These are phyloP conservation scores for Anthoceros angustus DNA, from an alignment of 225 moss, liverwort and hornwort species.

Conservation along the genomic window DNA sequence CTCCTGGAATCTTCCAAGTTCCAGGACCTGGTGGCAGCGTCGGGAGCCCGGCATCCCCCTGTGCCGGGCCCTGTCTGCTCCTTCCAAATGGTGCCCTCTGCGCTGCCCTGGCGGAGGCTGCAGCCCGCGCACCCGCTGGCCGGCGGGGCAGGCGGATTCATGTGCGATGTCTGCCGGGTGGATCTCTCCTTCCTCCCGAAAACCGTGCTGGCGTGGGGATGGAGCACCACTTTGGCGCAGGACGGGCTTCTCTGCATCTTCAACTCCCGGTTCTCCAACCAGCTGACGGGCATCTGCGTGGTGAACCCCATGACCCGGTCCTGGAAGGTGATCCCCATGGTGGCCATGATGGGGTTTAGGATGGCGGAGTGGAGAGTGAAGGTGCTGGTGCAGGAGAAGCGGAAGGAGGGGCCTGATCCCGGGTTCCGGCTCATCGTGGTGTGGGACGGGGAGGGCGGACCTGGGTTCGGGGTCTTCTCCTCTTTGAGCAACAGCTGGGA, in stretches of 20 bases:
- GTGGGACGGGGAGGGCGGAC: neutral
- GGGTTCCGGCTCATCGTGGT: neutral
- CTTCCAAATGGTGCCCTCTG: neutral
- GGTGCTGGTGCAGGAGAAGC: neutral
- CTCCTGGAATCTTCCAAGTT: neutral
- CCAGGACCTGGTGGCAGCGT: neutral
- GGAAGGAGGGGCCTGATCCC: no score
- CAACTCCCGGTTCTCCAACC: neutral
- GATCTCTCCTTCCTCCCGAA: neutral
- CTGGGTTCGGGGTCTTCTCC: neutral
- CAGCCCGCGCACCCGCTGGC: neutral
- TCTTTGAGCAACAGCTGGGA: neutral
- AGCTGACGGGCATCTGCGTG: neutral
- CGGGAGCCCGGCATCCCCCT: neutral
- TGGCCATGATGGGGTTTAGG: neutral
- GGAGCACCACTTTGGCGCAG: neutral
- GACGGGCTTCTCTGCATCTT: neutral
- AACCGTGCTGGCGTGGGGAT: neutral
- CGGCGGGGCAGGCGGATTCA: neutral
- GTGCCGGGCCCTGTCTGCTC: neutral
- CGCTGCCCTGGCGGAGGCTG: neutral
- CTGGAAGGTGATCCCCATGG: neutral
- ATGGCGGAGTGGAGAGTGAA: neutral
- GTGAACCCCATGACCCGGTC: conserved; percentile 2
- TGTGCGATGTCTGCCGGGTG: neutral